Evolutionary conservation across 2,329 filamentous ascomycete species (phyloP), one percentile per base, ranked within the genome.

Genomic region (Decorospora gaudefroyi): DNA sequence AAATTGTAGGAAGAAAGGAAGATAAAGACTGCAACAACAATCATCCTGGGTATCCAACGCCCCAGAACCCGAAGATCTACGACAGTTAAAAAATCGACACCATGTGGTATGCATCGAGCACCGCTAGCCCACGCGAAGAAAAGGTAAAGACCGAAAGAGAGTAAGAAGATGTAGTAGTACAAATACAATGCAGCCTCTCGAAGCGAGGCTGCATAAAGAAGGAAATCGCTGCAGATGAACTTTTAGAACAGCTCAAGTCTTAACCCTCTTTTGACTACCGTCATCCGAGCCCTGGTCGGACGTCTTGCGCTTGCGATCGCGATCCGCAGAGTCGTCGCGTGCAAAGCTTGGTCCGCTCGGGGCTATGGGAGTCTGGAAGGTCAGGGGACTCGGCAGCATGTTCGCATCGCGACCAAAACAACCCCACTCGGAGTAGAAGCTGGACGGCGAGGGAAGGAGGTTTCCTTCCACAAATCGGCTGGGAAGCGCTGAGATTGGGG

Each of bases 371-470:
- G 93, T 97, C 22, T 89, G 87, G 70, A 96, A 96, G 49, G 91
- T 95, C 53, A 97, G 74, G 7, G 93, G 93, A 67, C 90, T 96
- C 0, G 91, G 91, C 34, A 97, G 77, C 55, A 95, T 93, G 61
- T 93, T 95, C 67, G 80, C 87, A 55, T 93, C 88, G 43, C 68
- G 84, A 66, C 79, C 78, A 68, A 88, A 90, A n/a, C n/a, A n/a
- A 55, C 87, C 85, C 91, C 91, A 96, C 52, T 95, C 90, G 0
- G 87, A 85, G 63, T 95, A 97, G 73, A 97, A 96, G 55, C 84
- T 90, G 53, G 87, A 95, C 0, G 93, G 93, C 42, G 89, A 95
- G 0, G 93, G 91, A 11, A 97, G 77, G 40, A 96, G 84, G 23
- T 91, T 89, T 54, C 88, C 89, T 45, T 85, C 87, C 58, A 97